Evolutionary conservation across 257 asterid species (phyloP), one percentile per base, ranked within the genome.

Genomic region (Solanum piurae): DNA sequence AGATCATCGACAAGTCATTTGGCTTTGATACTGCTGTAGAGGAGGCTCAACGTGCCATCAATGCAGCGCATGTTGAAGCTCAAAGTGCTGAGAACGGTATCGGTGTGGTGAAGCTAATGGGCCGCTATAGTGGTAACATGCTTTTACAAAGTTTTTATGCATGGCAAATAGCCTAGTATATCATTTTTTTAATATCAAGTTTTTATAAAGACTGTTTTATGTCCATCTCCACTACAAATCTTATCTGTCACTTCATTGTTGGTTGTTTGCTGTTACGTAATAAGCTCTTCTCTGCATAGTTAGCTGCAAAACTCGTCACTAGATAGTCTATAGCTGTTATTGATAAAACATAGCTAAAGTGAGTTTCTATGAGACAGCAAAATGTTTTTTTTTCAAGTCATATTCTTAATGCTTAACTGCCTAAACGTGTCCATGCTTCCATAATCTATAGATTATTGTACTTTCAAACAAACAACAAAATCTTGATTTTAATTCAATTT

Each of bases 51-150:
- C 98, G 98, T 89, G 98, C 99, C 90, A 96, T 96, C 82, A 93
- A 96, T 94, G 99, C 99, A 87, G 98, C 98, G 55, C 99, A 96
- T 88, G 99, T 96, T 90, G 99, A 96, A 93, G 98, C 99, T 88
- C 89, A 89, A 90, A 96, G 99, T 90, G 98, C 98, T 66, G 99
- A 95, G 87, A 96, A 96, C 87, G 99, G 99, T 85, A 91, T 96
- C 72, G 99, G 99, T 87, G 91, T 96, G 84, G 99, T 96, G 93
- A 95, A 96, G 93, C 95, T 96, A 88, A 95, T 96, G 98, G 99
- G 99, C 55, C 99, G 98, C 86, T 92, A 96, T 87, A 91, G 98
- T 87, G 98, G 98, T 94, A 92, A 90, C 93, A 83, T 89, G 82
- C 90, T 73, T 87, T 76, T 87, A 5, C 82, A 5, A 25, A 69